These are phyloP conservation scores for Colletotrichum sansevieriae DNA, from an alignment of 2,329 filamentous ascomycete species.

Conservation along the genomic window DNA sequence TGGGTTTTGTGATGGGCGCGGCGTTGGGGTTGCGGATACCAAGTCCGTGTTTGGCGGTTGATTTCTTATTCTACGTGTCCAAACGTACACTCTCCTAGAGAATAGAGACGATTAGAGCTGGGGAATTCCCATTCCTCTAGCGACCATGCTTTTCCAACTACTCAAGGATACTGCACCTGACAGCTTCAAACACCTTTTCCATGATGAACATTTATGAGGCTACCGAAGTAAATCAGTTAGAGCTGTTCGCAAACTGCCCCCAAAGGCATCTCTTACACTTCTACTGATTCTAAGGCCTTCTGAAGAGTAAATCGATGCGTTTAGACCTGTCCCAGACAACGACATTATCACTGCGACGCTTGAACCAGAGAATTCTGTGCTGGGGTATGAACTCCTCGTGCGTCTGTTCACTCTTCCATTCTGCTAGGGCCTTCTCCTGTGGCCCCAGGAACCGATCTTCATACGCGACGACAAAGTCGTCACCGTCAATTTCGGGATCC, in stretches of 20 bases:
- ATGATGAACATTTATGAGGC: too few relatives aligned
- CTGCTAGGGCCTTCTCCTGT: constrained; percentile 65
- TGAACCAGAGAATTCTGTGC: constrained; percentile 74
- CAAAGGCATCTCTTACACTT: too few relatives aligned
- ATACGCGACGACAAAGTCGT: constrained; percentile 70
- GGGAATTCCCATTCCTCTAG: too few relatives aligned
- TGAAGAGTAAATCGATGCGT: constrained; percentile 62
- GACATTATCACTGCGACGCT: constrained; percentile 61
- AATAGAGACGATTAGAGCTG: not conserved
- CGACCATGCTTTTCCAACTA: too few relatives aligned
- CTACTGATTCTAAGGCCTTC: not conserved
- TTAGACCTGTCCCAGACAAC: constrained; percentile 70
- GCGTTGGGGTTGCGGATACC: constrained; percentile 27
- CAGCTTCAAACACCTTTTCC: too few relatives aligned
- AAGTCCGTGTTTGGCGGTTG: constrained; percentile 9
- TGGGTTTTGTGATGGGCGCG: constrained; percentile 14
- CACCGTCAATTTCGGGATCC: constrained; percentile 66
- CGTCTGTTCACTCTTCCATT: constrained; percentile 73
- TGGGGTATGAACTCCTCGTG: constrained; percentile 77
- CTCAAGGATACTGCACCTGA: too few relatives aligned
- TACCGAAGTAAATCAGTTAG: too few relatives aligned
- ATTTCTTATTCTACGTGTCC: not conserved
- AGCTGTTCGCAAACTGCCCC: too few relatives aligned
- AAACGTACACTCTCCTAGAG: not conserved
- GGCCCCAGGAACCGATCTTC: constrained; percentile 70